Conservation (phyloP, 2,329 filamentous ascomycete species). For the Ilyonectria mors-panacis region DNA sequence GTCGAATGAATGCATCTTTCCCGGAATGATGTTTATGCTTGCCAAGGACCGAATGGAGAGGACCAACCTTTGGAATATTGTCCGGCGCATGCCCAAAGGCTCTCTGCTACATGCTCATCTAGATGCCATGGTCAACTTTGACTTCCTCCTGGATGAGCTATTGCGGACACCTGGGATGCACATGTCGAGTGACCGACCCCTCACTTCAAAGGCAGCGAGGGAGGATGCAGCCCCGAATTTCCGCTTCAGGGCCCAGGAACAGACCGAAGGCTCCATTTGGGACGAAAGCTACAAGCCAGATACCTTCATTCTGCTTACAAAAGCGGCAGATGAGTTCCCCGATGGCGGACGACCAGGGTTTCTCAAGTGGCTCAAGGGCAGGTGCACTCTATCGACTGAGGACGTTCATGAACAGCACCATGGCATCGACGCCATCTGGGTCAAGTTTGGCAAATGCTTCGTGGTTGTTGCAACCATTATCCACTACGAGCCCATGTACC, state of each 20-base stretch:
- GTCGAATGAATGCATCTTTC: slow-evolving; percentile 77
- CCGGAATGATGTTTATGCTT: slow-evolving; percentile 93
- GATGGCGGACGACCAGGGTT: slow-evolving; percentile 80
- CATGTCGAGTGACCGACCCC: slow-evolving; percentile 72
- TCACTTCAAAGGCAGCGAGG: slow-evolving; percentile 68
- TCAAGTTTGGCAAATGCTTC: slow-evolving; percentile 84
- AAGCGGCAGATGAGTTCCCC: slow-evolving; percentile 82
- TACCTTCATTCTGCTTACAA: slow-evolving; percentile 70
- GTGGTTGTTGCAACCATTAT: slow-evolving; percentile 80
- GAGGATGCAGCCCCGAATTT: slow-evolving; percentile 74
- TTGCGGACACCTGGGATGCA: slow-evolving; percentile 82
- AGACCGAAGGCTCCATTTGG: slow-evolving; percentile 74
- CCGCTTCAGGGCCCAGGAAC: slow-evolving; percentile 66
- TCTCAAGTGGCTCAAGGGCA: slow-evolving; percentile 80
- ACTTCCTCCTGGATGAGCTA: slow-evolving; percentile 81
- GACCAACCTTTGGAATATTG: slow-evolving; percentile 88
- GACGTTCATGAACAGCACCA: slow-evolving; percentile 87
- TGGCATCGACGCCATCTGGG: slow-evolving; percentile 87
- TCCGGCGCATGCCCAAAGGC: slow-evolving; percentile 91
- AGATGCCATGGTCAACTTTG: slow-evolving; percentile 91
- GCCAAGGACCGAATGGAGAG: slow-evolving; percentile 89
- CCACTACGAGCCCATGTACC: slow-evolving; percentile 92
- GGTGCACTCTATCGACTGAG: slow-evolving; percentile 78
- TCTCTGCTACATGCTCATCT: slow-evolving; percentile 88
- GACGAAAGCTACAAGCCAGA: slow-evolving; percentile 71